Base-by-base conservation (phyloP, 345 rosid species). In the Eucalyptus marginata region DNA sequence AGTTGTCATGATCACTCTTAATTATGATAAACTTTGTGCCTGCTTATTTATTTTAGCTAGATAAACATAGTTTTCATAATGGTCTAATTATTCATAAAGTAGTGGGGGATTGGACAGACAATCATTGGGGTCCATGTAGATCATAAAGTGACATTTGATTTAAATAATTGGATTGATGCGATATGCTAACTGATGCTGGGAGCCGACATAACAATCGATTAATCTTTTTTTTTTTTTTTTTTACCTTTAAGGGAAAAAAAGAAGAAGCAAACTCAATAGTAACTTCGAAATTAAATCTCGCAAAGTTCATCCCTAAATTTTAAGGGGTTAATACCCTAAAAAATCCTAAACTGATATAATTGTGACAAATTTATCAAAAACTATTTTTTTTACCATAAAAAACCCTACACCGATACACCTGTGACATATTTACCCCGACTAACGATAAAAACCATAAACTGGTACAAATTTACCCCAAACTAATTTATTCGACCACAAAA, bases 261-360 rank as follows among this genome's bases (percentile, higher is more conserved):
- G n/a, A 18, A 3, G 5, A 36, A 20, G 14, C 83, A 36, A 36
- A 36, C 47, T 76, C 83, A 76, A 76, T 76, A 36, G 83, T 36
- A 76, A 5, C 27, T 76, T 40, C 8, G 12, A 36, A 76, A 10
- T 11, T 36, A 10, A 20, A 20, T 76, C 27, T 76, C 25, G 12
- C 15, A 40, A 76, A 68, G 46, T 36, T 36, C 13, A 33, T 17
- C 24, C 13, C 25, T 17, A 9, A 17, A 33, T 68, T 68, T 68
- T 9, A 68, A 68, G 5, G 40, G 40, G 40, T 40, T 40, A 40
- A 40, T 40, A 40, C 5, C 40, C 5, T 40, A 5, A 40, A 40
- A 40, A 40, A 40, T 1, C 40, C 5, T 5, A 40, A 40, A 40
- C 1, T 40, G 4, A 1, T 40, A 40, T 1, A 40, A 4, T 4